Base-by-base conservation (phyloP, 108 stramenopile species). In the Fragilaria radians region DNA sequence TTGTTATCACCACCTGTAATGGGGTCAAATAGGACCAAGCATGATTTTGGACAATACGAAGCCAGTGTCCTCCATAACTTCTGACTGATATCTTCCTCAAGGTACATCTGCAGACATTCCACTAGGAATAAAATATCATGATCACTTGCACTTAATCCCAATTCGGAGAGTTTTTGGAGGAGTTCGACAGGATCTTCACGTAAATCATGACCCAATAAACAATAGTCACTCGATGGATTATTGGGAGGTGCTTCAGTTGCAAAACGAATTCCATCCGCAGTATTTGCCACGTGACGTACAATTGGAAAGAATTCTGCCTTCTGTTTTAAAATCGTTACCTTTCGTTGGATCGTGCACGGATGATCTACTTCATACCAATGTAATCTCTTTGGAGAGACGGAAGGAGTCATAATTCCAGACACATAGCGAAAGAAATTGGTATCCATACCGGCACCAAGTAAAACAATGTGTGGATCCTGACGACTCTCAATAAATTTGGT, bases 351-450 rank as follows among this genome's bases (percentile, higher is more conserved):
- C 56, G 86, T 77, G 47, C 73, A 68, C 21, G 78, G 31, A 66
- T 88, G 84, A 71, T 93, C 91, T n/a, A 93, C 86, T 65, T 93
- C 91, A 57, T 74, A 89, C 91, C 91, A 93, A 49, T 71, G 57
- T 4, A 57, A 30, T 62, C 0, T 23, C 25, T 31, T 57, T 60
- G 26, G 34, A n/a, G n/a, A n/a, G n/a, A n/a, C n/a, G n/a, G n/a
- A n/a, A 45, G 31, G 5, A 36, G 19, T 69, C 54, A 42, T 65
- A 52, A 55, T 54, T 48, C 29, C 73, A 63, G 61, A 62, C 50
- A 24, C 57, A 63, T 74, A 80, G 3, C 92, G 78, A 56, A 93
- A 83, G 42, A 79, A 93, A 7, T 71, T 71, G 0, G 92, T 93
- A 66, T 93, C 92, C n/a, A 83, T 73, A 21, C 92, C 92, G 49